Conservation (phyloP, 805 yeast genomes). For the Metschnikowia continentalis region DNA sequence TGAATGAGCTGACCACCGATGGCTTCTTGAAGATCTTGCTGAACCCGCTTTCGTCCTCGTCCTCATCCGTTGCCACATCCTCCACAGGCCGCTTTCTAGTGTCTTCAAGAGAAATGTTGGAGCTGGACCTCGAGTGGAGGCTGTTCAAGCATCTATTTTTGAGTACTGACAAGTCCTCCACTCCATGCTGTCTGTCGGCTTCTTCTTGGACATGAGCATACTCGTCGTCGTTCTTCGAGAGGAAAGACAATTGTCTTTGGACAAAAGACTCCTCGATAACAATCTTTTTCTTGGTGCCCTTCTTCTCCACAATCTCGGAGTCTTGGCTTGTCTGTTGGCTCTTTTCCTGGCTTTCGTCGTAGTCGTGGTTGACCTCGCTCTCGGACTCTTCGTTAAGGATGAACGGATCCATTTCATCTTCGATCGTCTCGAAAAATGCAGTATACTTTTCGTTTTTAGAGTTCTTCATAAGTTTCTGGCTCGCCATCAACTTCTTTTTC, state of each 20-base stretch:
- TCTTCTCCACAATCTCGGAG: conserved; percentile 15
- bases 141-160: conserved; percentile 39
- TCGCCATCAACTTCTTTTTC: conserved; percentile 45
- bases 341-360: conserved; percentile 5
- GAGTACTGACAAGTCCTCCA: conserved; percentile 43
- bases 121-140: conserved; percentile 18
- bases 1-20: conserved; percentile 46
- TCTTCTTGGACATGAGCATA: conserved; percentile 28
- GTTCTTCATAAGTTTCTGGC: conserved; percentile 40
- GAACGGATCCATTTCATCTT: conserved; percentile 40
- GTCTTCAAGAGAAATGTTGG: conserved; percentile 9
- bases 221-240: conserved; percentile 33
- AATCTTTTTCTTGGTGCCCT: conserved; percentile 32
- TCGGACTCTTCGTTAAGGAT: conserved; percentile 26
- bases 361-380: conserved; percentile 21
- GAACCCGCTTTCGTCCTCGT: conserved; percentile 33
- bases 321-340: conserved; percentile 5
- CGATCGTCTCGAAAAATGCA: conserved; percentile 65
- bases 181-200: conserved; percentile 36
- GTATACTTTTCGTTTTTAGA: conserved; percentile 53
- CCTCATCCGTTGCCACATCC: conserved; percentile 21
- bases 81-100: conserved; percentile 5
- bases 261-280: conserved; percentile 51
- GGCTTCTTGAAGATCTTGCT: conserved; percentile 42
- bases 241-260: conserved; percentile 52